Percentiles rank a stretch among this genome's conserved stretches.
phyloP scores from a whole-genome alignment of 1,139 yeast genomes.

The Protomyces arabidopsidicola region DNA sequence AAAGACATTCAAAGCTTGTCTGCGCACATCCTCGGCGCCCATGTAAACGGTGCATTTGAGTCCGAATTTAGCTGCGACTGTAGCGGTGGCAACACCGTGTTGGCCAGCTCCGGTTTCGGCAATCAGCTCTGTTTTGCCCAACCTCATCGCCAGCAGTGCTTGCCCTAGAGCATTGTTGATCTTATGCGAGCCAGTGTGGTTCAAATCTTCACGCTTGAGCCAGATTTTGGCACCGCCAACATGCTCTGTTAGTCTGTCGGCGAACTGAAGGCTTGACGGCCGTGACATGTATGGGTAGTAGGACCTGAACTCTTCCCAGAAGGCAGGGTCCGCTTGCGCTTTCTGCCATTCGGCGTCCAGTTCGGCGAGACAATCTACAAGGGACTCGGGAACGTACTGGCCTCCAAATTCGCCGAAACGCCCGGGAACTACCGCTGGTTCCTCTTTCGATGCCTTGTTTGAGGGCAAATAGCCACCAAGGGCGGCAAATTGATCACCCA shows the following conservation, averaged over 20 bases:
- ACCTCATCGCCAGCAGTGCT: conserved; percentile 80
- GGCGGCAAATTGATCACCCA: conserved; percentile 30
- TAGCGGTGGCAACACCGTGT: conserved; percentile 99
- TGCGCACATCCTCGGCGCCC: conserved; percentile 99
- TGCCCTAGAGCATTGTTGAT: conserved; percentile 96
- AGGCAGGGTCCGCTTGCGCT: conserved; percentile 79
- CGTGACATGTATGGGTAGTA: conserved; percentile 90
- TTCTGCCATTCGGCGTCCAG: conserved; percentile 80
- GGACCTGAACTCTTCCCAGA: conserved; percentile 87
- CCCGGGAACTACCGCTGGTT: conserved; percentile 49
- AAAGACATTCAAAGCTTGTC: conserved; percentile 96
- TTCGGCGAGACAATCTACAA: conserved; percentile 84
- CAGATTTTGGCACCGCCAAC: conserved; percentile 97
- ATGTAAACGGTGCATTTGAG: conserved; percentile 90
- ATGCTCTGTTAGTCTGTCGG: conserved; percentile 80
- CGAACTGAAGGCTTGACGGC: conserved; percentile 87
- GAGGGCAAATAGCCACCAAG: conserved; percentile 25
- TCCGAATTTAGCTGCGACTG: conserved; percentile 98
- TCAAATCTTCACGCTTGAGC: conserved; percentile 96
- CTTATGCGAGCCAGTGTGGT: conserved; percentile 97
- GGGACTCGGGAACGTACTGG: conserved; percentile 95
- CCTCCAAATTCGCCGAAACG: conserved; percentile 97
- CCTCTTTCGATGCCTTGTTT: conserved; percentile 8
- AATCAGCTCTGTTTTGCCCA: conserved; percentile 84
- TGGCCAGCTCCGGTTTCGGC: conserved; percentile 99